phyloP scores from a whole-genome alignment of 495 filamentous ascomycete genomes.

The Penicillium alfredii region DNA sequence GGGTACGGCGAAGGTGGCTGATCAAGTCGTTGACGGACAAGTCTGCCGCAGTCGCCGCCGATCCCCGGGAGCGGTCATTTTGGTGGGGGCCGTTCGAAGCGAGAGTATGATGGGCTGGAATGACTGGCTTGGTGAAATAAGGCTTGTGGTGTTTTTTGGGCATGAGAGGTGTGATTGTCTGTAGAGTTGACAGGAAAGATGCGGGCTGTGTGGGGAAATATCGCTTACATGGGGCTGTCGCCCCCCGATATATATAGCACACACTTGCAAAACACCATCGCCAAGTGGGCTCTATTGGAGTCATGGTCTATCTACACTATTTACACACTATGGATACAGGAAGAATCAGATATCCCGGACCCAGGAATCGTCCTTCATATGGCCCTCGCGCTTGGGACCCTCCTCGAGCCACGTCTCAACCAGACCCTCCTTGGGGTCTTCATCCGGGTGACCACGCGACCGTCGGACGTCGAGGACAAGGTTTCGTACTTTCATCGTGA shows the following conservation, averaged over 20 bases:
- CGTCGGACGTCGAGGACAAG: conserved; percentile 73
- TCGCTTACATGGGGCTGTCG: too few relatives aligned
- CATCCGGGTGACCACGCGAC: conserved; percentile 65
- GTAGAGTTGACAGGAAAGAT: conserved; percentile 3
- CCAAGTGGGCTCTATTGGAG: too few relatives aligned
- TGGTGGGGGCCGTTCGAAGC: conserved; percentile 22
- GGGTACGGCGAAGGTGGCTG: conserved; percentile 43
- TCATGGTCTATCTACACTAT: conserved; percentile 15
- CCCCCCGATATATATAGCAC: too few relatives aligned
- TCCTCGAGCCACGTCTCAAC: conserved; percentile 60
- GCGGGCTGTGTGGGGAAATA: conserved; percentile 6
- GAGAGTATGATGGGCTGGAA: conserved; percentile 37
- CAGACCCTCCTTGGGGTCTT: conserved; percentile 62
- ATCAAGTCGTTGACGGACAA: conserved; percentile 46
- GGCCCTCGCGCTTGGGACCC: conserved; percentile 49
- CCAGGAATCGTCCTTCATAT: conserved; percentile 58
- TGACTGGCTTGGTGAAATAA: conserved; percentile 29
- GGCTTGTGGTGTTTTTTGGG: conserved; percentile 41
- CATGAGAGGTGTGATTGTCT: conserved; percentile 27
- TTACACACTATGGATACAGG: conserved; percentile 5
- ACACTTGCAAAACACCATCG: too few relatives aligned
- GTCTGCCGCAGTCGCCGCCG: conserved; percentile 16
- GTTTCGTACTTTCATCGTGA: conserved; percentile 67
- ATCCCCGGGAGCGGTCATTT: conserved; percentile 23
- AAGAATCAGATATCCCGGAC: conserved; percentile 51